phyloP scores from a whole-genome alignment of 352 stramenopile genomes.

The Globisporangium apiculatum region DNA sequence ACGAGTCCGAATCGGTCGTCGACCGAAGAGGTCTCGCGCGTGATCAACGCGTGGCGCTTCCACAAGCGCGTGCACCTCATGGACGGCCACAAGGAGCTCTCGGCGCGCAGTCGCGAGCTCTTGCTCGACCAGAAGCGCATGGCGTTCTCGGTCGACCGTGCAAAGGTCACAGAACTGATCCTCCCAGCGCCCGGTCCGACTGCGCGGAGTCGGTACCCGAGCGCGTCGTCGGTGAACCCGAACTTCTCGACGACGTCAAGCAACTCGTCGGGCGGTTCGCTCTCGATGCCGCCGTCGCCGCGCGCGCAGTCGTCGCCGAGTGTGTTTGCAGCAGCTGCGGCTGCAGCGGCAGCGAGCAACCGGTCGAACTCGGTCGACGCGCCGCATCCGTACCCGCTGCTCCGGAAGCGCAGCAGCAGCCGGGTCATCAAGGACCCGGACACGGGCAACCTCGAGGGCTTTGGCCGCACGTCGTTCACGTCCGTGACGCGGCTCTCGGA shows the following conservation, averaged over 20 bases:
- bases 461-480: conserved; percentile 68
- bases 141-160: conserved; percentile 76
- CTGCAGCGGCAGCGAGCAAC: background rate
- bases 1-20: conserved; percentile 54
- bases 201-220: conserved; percentile 44
- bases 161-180: conserved; percentile 83
- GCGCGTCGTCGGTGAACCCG: conserved; percentile 31
- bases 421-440: conserved; percentile 18
- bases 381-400: conserved; percentile 20
- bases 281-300: conserved; percentile 20
- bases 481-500: conserved; percentile 63
- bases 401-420: conserved; percentile 52
- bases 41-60: conserved; percentile 80
- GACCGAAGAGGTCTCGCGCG: conserved; percentile 61
- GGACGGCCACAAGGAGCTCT: conserved; percentile 83
- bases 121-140: conserved; percentile 86
- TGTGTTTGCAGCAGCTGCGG: conserved; percentile 16
- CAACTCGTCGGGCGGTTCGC: conserved; percentile 18
- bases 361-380: conserved; percentile 30
- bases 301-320: conserved; percentile 26
- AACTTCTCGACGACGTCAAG: conserved; percentile 35
- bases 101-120: conserved; percentile 63
- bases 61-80: conserved; percentile 86
- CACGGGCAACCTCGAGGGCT: conserved; percentile 42
- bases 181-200: conserved; percentile 45